Percentiles rank a stretch among this genome's conserved stretches.
Conservation (phyloP, 345 rosid species). For the Boechera divaricarpa region DNA sequence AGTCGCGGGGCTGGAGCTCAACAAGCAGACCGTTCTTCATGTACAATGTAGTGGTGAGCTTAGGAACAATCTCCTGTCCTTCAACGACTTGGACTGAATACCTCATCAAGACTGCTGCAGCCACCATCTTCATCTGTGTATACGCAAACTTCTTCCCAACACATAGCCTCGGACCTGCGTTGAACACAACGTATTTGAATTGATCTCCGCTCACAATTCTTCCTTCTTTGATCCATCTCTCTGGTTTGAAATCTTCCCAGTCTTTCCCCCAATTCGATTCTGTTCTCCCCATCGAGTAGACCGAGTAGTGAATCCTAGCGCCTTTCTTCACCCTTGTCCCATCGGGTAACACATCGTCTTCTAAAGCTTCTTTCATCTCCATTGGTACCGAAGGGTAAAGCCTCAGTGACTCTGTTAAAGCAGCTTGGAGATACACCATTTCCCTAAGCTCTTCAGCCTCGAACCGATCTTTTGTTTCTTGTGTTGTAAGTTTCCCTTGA, state of each 20-base stretch:
- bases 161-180: slow-evolving; percentile 76
- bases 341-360: slow-evolving; percentile 69
- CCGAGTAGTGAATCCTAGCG: slow-evolving; percentile 54
- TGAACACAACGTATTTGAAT: slow-evolving; percentile 79
- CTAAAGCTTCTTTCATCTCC: slow-evolving; percentile 68
- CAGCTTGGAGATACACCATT: slow-evolving; percentile 77
- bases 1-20: slow-evolving; percentile 51
- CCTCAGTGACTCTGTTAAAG: slow-evolving; percentile 74
- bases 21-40: slow-evolving; percentile 71
- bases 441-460: slow-evolving; percentile 53
- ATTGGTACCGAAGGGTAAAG: slow-evolving; percentile 75
- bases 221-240: slow-evolving; percentile 74
- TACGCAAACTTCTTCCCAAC: slow-evolving; percentile 79
- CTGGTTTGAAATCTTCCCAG: slow-evolving; percentile 70
- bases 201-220: slow-evolving; percentile 57
- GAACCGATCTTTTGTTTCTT: slow-evolving; percentile 35
- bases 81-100: slow-evolving; percentile 58
- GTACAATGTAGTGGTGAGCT: slow-evolving; percentile 74
- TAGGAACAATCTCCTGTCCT: slow-evolving; percentile 62
- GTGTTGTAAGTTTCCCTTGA: neutral
- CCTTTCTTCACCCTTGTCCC: slow-evolving; percentile 61
- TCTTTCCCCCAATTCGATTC: slow-evolving; percentile 72
- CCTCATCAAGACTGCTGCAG: slow-evolving; percentile 64
- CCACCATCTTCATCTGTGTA: slow-evolving; percentile 90
- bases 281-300: slow-evolving; percentile 62